phyloP scores from a whole-genome alignment of 2,329 filamentous ascomycete genomes.

The Dendryphion nanum region DNA sequence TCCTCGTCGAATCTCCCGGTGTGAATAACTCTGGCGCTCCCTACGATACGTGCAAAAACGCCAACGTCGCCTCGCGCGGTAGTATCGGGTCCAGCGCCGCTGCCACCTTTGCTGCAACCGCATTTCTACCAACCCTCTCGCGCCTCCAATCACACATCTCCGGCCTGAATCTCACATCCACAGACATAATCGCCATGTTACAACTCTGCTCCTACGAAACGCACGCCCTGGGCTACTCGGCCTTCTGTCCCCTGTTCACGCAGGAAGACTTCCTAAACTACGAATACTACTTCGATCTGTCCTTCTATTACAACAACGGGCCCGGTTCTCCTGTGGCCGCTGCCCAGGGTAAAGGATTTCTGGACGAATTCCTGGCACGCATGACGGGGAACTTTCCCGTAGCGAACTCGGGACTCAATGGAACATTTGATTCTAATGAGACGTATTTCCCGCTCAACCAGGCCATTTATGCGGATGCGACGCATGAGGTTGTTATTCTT shows the following conservation, averaged over 20 bases:
- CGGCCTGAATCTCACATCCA: conserved; percentile 30
- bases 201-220: conserved; percentile 36
- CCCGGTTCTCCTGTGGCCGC: conserved; percentile 29
- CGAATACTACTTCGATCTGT: conserved; percentile 46
- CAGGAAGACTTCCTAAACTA: conserved; percentile 45
- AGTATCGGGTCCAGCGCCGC: conserved; percentile 27
- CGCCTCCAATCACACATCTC: conserved; percentile 25
- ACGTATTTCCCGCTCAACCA: conserved; percentile 47
- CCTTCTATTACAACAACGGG: conserved; percentile 36
- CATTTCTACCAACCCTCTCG: conserved; percentile 28
- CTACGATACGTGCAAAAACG: conserved; percentile 29
- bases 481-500: conserved; percentile 42
- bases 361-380: conserved; percentile 28
- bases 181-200: conserved; percentile 42
- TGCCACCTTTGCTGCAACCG: conserved; percentile 19
- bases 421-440: conserved; percentile 39
- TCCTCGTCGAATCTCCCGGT: conserved; percentile 23
- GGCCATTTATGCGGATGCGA: conserved; percentile 44
- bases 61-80: conserved; percentile 20
- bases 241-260: conserved; percentile 44
- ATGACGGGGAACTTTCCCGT: conserved; percentile 23
- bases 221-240: conserved; percentile 43
- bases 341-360: conserved; percentile 32
- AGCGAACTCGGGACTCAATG: conserved; percentile 19
- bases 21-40: conserved; percentile 31